Percentiles rank a stretch among this genome's conserved stretches.
These are phyloP conservation scores for Penicillium crustosum DNA, from an alignment of 2,329 filamentous ascomycete genomes.

Conservation along the genomic window DNA sequence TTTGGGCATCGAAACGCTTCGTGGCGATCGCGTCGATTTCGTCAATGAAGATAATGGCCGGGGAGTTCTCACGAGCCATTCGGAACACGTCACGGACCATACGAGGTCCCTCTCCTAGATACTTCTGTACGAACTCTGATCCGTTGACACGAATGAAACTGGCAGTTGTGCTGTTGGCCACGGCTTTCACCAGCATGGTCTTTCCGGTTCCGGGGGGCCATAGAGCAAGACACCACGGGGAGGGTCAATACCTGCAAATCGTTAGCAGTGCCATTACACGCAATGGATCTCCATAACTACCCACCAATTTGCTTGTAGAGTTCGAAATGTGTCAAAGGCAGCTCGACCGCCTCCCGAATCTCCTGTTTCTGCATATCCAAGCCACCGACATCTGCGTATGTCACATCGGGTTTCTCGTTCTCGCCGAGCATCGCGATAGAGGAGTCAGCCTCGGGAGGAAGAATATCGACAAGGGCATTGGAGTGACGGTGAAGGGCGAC, in stretches of 20 bases:
- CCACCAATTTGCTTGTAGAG: conserved; percentile 95
- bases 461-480: conserved; percentile 96
- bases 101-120: conserved; percentile 92
- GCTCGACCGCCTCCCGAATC: conserved; percentile 94
- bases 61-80: conserved; percentile 98
- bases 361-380: conserved; percentile 99
- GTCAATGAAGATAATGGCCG: conserved; percentile 99
- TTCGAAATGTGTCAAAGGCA: conserved; percentile 95
- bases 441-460: conserved; percentile 97
- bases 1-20: conserved; percentile 98
- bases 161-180: conserved; percentile 96
- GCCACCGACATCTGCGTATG: conserved; percentile 95
- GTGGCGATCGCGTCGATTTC: conserved; percentile 99
- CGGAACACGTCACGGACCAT: conserved; percentile 99
- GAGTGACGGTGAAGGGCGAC: conserved; percentile 97
- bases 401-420: conserved; percentile 97
- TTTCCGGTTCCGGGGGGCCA: conserved; percentile 95
- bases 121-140: conserved; percentile 98
- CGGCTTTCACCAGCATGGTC: conserved; percentile 97
- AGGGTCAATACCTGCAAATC: conserved; percentile 71
- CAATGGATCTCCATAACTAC: conserved; percentile 7
- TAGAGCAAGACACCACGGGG: conserved; percentile 95
- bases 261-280: conserved; percentile 21
- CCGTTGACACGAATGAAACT: conserved; percentile 98
- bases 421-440: conserved; percentile 97